Evolutionary conservation across 176 grass and related monocot genomes (phyloP), one percentile per base, ranked within the genome.

Genomic region (Carex kokanica): DNA sequence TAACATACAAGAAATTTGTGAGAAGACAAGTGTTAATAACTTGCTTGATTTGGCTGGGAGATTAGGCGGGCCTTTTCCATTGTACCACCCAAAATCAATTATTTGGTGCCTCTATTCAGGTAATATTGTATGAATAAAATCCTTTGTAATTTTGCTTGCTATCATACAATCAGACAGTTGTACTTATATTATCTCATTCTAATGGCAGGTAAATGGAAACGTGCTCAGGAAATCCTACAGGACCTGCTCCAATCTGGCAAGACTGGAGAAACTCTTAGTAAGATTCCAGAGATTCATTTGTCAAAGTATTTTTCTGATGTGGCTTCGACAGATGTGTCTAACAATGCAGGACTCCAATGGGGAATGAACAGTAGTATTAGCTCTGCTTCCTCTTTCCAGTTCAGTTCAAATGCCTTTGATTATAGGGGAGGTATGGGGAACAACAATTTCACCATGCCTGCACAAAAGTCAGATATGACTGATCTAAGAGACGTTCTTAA

Each of bases 31-130:
- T 75, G 80, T 92, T 34, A 84, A 66, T 83, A 94, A 79, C 64
- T 88, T 98, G 69, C 78, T 93, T 89, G 88, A 88, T 88, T 83
- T 98, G 85, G 64, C 87, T 85, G 82, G 83, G 81, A 94, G 60
- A 88, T 78, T 94, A 21, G 88, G 74, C 64, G 86, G 88, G 78
- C 79, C 82, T 80, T 85, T 98, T 80, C 55, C 90, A 82, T 79
- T 88, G 9, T 94, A 91, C 89, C 89, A 94, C 84, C 90, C 95
- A 78, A 86, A 61, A 86, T 87, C 89, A 86, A 83, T 98, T 86
- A 55, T 98, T 68, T 87, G 93, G 34, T 77, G 85, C 88, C 91
- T 98, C 88, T 98, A 88, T 94, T 91, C 95, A 94, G 95, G 95
- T 98, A 84, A 49, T 72, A 49, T 3, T 81, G 7, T 73, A 13